phyloP scores from a whole-genome alignment of 805 yeast genomes.

The Starmera dryadoides region DNA sequence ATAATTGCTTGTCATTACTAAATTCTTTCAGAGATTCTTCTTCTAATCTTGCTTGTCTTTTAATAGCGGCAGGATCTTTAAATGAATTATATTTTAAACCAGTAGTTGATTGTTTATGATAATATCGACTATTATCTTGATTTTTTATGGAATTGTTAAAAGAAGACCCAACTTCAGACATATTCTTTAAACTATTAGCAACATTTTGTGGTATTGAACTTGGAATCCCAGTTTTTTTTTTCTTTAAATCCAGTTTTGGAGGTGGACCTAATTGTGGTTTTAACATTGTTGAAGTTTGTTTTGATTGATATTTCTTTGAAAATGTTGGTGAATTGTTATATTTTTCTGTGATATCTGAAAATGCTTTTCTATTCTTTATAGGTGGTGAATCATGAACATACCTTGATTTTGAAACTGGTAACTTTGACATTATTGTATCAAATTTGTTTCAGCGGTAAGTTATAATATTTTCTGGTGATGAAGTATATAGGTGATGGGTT shows the following conservation, averaged over 20 bases:
- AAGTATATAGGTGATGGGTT: too few relatives aligned
- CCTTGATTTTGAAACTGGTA: constrained; percentile 7
- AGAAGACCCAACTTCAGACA: constrained; percentile 1
- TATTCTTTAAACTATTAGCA: background rate
- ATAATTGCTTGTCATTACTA: background rate
- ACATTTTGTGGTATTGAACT: background rate
- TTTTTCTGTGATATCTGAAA: constrained; percentile 11
- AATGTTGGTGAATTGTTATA: constrained; percentile 13
- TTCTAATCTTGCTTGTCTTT: background rate
- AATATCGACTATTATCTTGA: background rate
- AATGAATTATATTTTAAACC: constrained; percentile 2
- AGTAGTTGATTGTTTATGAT: constrained; percentile 7
- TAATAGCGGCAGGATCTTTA: background rate
- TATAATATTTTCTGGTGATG: too few relatives aligned
- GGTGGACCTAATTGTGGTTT: background rate
- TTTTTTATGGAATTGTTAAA: background rate
- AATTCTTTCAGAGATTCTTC: background rate
- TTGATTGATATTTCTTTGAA: background rate
- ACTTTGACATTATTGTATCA: constrained; percentile 5
- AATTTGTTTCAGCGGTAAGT: background rate
- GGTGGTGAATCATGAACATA: constrained; percentile 13
- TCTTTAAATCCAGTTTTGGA: background rate
- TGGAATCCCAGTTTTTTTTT: background rate
- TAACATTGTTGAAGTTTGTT: background rate
- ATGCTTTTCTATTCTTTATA: constrained; percentile 15